phyloP scores from a whole-genome alignment of 1,284 basidiomycete species.

The Tranzscheliella williamsii region DNA sequence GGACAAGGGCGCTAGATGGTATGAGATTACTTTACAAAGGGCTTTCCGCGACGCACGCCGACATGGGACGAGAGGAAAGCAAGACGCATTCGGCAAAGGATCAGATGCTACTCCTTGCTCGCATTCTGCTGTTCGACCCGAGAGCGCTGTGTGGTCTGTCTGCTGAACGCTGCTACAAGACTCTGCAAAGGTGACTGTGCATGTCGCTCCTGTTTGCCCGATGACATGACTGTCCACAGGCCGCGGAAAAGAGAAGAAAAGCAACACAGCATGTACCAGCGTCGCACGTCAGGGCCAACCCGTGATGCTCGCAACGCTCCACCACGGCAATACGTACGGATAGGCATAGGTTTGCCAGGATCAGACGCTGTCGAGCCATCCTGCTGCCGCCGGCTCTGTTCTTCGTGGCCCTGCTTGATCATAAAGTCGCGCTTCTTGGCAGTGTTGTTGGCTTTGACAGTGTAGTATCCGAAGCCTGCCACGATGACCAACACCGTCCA shows the following conservation, averaged over 20 bases:
- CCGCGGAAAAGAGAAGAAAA: not conserved
- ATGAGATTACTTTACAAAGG: too few relatives aligned
- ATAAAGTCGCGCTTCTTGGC: conserved; percentile 40
- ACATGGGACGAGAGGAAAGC: too few relatives aligned
- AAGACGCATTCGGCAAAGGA: too few relatives aligned
- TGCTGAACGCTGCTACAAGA: conserved; percentile 20
- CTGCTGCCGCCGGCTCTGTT: conserved; percentile 3
- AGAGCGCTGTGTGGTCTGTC: conserved; percentile 32
- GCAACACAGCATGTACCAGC: not conserved
- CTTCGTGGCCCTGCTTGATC: conserved; percentile 35
- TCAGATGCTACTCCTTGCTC: too few relatives aligned
- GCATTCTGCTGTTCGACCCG: not conserved
- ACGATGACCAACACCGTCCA: conserved; percentile 31
- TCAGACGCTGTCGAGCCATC: not conserved
- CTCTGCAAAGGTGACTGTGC: conserved; percentile 34
- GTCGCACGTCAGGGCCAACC: too few relatives aligned
- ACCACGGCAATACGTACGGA: too few relatives aligned
- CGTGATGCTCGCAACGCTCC: too few relatives aligned
- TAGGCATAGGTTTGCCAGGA: too few relatives aligned
- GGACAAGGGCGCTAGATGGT: too few relatives aligned
- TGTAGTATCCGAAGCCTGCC: conserved; percentile 37
- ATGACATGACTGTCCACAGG: conserved; percentile 15
- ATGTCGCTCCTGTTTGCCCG: conserved; percentile 22
- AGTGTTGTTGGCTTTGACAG: conserved; percentile 37
- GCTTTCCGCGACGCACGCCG: too few relatives aligned